A percentile compares a stretch with the other conserved stretches of the same genome.
Conservation (phyloP, 257 asterid genomes). For the Rehmannia glutinosa region DNA sequence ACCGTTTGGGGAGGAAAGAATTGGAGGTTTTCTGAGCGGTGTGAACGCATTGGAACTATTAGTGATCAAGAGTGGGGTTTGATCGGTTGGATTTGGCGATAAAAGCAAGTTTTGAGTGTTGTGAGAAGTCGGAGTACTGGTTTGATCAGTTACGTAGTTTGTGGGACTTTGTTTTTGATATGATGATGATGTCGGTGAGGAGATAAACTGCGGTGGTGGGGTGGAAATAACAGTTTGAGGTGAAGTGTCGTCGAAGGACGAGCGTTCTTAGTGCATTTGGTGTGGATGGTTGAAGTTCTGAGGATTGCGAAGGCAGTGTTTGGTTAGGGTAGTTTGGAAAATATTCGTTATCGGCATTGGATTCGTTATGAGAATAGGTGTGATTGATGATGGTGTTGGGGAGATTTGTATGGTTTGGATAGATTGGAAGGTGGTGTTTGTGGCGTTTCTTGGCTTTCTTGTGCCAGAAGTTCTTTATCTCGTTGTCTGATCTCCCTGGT, state of each 20-base stretch:
- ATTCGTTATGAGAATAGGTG: neutral
- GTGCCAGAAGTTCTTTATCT: slow-evolving; percentile 67
- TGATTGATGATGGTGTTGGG: neutral
- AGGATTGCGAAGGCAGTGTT: neutral
- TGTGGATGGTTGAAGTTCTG: slow-evolving; percentile 12
- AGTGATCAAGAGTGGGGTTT: neutral
- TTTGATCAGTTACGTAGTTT: neutral
- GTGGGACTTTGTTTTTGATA: slow-evolving; percentile 14
- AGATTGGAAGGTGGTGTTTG: slow-evolving; percentile 33
- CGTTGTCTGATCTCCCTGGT: slow-evolving; percentile 62
- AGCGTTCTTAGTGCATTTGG: neutral
- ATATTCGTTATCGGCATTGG: neutral
- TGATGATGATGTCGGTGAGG: slow-evolving; percentile 11
- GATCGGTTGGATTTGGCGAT: slow-evolving; percentile 5
- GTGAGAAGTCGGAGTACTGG: slow-evolving; percentile 18
- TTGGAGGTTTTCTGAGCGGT: slow-evolving; percentile 21
- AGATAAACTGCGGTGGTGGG: neutral
- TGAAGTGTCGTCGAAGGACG: neutral
- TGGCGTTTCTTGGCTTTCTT: slow-evolving; percentile 47
- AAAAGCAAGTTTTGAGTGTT: slow-evolving; percentile 8
- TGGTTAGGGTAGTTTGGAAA: neutral
- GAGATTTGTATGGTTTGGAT: slow-evolving; percentile 19
- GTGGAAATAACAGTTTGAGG: slow-evolving; percentile 16
- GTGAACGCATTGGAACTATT: neutral
- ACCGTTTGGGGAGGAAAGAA: slow-evolving; percentile 22